Percentiles rank a stretch among this genome's conserved stretches.
Conservation (phyloP, 2,329 filamentous ascomycete genomes). For the Coniochaeta sp. region DNA sequence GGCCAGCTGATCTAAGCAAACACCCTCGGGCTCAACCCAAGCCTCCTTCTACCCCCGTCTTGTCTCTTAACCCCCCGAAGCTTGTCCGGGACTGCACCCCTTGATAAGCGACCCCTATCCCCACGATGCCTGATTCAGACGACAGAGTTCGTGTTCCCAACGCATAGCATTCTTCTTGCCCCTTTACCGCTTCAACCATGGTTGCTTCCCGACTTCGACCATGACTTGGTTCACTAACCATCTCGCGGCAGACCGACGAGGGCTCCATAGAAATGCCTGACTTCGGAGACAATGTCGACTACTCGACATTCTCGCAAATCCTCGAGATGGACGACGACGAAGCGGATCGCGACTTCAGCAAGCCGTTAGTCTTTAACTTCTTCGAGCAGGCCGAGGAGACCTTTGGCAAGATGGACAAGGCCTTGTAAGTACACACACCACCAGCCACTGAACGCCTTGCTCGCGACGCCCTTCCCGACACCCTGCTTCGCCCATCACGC, state of each 20-base stretch:
- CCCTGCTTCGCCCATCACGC: too few relatives aligned
- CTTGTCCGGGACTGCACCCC: neutral
- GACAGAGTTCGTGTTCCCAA: conserved; percentile 2
- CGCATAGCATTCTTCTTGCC: too few relatives aligned
- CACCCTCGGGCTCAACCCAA: neutral
- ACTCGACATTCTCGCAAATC: conserved; percentile 82
- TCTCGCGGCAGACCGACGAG: conserved; percentile 26
- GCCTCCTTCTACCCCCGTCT: neutral
- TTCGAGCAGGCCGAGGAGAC: conserved; percentile 86
- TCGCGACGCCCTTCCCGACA: neutral
- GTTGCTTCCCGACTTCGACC: too few relatives aligned
- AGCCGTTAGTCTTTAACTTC: conserved; percentile 82
- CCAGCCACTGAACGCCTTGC: neutral
- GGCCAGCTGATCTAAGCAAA: neutral
- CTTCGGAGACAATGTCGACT: conserved; percentile 72
- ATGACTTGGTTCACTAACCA: conserved; percentile 8
- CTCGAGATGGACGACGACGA: conserved; percentile 96
- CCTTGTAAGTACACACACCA: conserved; percentile 65
- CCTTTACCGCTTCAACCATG: neutral
- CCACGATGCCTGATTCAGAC: conserved; percentile 3
- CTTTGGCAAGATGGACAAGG: conserved; percentile 75
- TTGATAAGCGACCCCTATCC: conserved; percentile 4
- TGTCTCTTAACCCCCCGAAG: neutral
- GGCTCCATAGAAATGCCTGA: conserved; percentile 46
- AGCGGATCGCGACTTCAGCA: conserved; percentile 79